phyloP scores from a whole-genome alignment of 78 protist species.

The Dictyostelium firmibasis region DNA sequence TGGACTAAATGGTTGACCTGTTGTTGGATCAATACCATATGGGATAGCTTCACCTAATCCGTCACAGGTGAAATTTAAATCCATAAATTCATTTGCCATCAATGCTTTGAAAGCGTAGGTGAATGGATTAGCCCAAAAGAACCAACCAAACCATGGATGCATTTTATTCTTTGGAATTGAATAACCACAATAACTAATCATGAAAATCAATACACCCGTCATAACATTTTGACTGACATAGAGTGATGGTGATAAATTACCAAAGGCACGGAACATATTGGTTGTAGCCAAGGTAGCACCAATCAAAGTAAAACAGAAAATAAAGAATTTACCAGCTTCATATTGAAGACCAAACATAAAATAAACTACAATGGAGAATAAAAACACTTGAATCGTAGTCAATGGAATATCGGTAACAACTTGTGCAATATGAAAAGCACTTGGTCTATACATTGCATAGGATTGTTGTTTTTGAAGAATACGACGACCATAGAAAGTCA shows the following conservation, averaged over 20 bases:
- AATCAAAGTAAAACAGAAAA: slow-evolving; percentile 44
- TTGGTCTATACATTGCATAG: slow-evolving; percentile 68
- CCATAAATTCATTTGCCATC: slow-evolving; percentile 45
- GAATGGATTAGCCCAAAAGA: slow-evolving; percentile 71
- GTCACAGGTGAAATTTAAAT: not conserved
- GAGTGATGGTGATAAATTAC: slow-evolving; percentile 51
- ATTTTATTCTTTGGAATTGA: slow-evolving; percentile 53
- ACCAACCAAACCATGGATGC: slow-evolving; percentile 77
- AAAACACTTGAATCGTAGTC: slow-evolving; percentile 38
- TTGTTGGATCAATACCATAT: not conserved
- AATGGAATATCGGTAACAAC: slow-evolving; percentile 65
- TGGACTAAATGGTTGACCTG: not conserved
- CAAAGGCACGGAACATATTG: slow-evolving; percentile 55
- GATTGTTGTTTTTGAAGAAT: slow-evolving; percentile 64
- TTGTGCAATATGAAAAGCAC: slow-evolving; percentile 77
- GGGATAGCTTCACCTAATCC: not conserved
- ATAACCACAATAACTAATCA: slow-evolving; percentile 69
- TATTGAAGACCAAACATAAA: slow-evolving; percentile 71
- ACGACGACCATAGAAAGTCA: slow-evolving; percentile 40
- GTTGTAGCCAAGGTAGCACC: slow-evolving; percentile 43
- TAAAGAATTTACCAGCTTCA: slow-evolving; percentile 59
- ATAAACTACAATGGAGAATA: slow-evolving; percentile 41
- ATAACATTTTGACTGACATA: slow-evolving; percentile 17
- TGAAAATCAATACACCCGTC: slow-evolving; percentile 5
- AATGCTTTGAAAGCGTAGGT: slow-evolving; percentile 67